Conservation (phyloP, 1,139 yeast species). For the Petasospora rhodanensis region DNA sequence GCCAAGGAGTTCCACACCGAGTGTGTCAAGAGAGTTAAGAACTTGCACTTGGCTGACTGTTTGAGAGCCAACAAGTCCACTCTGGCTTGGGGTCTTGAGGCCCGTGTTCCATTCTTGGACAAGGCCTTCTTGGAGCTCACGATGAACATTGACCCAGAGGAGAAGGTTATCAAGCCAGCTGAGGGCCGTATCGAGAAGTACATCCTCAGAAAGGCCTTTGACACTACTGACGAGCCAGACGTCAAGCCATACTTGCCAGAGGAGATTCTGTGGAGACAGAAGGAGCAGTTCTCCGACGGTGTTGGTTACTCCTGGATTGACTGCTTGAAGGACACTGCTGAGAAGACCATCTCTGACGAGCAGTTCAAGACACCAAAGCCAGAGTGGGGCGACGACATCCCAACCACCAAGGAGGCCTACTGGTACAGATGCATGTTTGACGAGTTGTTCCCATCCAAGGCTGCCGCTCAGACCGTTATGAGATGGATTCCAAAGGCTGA, state of each 20-base stretch:
- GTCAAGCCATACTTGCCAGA: conserved; percentile 85
- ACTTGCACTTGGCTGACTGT: conserved; percentile 96
- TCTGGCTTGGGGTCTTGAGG: conserved; percentile 99
- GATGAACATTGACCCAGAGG: conserved; percentile 92
- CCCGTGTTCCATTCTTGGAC: conserved; percentile 98
- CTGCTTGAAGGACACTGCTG: conserved; percentile 93
- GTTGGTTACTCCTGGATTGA: conserved; percentile 99
- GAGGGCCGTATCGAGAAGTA: conserved; percentile 87
- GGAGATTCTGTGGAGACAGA: conserved; percentile 98
- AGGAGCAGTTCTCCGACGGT: conserved; percentile 99
- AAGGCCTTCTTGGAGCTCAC: conserved; percentile 85
- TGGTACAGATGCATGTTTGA: conserved; percentile 98
- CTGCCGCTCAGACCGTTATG: conserved; percentile 96
- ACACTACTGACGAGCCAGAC: conserved; percentile 67
- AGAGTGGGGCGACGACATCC: conserved; percentile 93
- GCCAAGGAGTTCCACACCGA: conserved; percentile 91
- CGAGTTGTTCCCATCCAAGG: conserved; percentile 80
- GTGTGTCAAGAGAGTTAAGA: conserved; percentile 92
- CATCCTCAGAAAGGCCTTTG: conserved; percentile 94
- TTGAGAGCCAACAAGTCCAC: conserved; percentile 98
- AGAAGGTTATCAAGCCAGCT: conserved; percentile 69
- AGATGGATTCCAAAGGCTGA: conserved; percentile 99
- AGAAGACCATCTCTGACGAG: conserved; percentile 79
- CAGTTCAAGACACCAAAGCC: conserved; percentile 85
- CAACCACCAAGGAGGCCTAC: conserved; percentile 97